A percentile compares a stretch with the other conserved stretches of the same genome.
Conservation (phyloP, 805 yeast genomes). For the Wickerhamiella lipophila region DNA sequence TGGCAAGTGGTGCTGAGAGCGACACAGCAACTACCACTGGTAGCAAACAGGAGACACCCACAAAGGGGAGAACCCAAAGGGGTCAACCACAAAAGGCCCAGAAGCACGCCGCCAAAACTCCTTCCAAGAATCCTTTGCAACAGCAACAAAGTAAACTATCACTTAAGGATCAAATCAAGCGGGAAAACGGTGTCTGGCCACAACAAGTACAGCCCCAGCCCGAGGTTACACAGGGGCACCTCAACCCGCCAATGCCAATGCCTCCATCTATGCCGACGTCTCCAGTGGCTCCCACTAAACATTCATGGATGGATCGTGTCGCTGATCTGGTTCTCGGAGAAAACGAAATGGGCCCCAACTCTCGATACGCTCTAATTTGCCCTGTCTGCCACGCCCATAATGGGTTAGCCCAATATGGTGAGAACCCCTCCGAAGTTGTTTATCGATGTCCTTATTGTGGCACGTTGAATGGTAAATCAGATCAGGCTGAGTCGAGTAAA, state of each 20-base stretch:
- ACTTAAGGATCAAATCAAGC: not conserved
- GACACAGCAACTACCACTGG: not conserved
- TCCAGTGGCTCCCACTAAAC: constrained; percentile 12
- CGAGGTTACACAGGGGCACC: not conserved
- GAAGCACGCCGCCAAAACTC: not conserved
- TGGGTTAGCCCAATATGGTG: constrained; percentile 69
- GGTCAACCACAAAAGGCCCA: not conserved
- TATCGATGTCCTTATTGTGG: constrained; percentile 63
- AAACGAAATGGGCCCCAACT: constrained; percentile 48
- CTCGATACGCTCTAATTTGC: constrained; percentile 63
- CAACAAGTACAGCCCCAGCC: not conserved
- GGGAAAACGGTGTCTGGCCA: not conserved
- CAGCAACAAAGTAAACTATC: not conserved
- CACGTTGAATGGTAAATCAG: constrained; percentile 17
- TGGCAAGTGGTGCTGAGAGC: constrained; percentile 48
- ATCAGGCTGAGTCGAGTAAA: too few relatives aligned
- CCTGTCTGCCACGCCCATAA: constrained; percentile 53
- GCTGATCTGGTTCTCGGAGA: constrained; percentile 41
- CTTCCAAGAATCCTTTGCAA: not conserved
- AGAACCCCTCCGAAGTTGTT: constrained; percentile 36
- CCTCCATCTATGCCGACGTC: not conserved
- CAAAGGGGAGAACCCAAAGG: not conserved
- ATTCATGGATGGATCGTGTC: constrained; percentile 33
- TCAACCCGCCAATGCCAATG: not conserved
- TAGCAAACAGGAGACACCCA: not conserved